These are phyloP conservation scores for Danielozyma ontarioensis DNA, from an alignment of 805 yeast genomes.

Conservation along the genomic window DNA sequence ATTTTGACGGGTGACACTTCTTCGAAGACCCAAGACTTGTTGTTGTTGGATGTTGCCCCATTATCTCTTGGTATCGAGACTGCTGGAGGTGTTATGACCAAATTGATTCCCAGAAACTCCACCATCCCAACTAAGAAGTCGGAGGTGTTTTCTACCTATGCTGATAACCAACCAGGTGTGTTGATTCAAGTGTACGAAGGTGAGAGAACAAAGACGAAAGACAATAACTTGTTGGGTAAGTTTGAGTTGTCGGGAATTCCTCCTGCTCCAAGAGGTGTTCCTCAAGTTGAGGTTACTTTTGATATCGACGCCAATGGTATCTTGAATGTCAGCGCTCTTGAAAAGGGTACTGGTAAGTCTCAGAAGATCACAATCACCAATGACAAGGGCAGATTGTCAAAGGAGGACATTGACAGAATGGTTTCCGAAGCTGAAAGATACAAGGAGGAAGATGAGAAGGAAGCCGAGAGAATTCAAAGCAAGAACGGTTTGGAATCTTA, in stretches of 20 bases:
- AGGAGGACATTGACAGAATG: conserved; percentile 96
- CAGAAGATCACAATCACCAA: conserved; percentile 89
- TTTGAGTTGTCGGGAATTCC: conserved; percentile 84
- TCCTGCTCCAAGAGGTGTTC: conserved; percentile 89
- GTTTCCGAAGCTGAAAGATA: conserved; percentile 94
- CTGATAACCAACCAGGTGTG: conserved; percentile 94
- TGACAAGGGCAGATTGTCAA: conserved; percentile 89
- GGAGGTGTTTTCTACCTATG: conserved; percentile 92
- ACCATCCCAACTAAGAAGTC: conserved; percentile 95
- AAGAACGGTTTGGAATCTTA: conserved; percentile 86
- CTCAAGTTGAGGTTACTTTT: conserved; percentile 87
- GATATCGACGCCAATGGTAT: conserved; percentile 85
- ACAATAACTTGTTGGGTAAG: conserved; percentile 84
- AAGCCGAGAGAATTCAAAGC: conserved; percentile 81
- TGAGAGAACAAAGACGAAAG: conserved; percentile 92
- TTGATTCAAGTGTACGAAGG: conserved; percentile 93
- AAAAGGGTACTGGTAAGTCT: conserved; percentile 90
- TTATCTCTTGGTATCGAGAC: conserved; percentile 94
- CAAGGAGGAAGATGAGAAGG: conserved; percentile 84
- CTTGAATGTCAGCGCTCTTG: conserved; percentile 79
- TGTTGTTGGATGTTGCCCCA: conserved; percentile 89
- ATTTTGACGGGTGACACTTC: conserved; percentile 84
- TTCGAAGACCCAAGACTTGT: conserved; percentile 41
- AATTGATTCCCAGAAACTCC: conserved; percentile 89
- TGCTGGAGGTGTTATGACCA: conserved; percentile 97